A percentile compares a stretch with the other conserved stretches of the same genome.
phyloP scores from a whole-genome alignment of 495 filamentous ascomycete species.

The Trichocladium antarcticum region DNA sequence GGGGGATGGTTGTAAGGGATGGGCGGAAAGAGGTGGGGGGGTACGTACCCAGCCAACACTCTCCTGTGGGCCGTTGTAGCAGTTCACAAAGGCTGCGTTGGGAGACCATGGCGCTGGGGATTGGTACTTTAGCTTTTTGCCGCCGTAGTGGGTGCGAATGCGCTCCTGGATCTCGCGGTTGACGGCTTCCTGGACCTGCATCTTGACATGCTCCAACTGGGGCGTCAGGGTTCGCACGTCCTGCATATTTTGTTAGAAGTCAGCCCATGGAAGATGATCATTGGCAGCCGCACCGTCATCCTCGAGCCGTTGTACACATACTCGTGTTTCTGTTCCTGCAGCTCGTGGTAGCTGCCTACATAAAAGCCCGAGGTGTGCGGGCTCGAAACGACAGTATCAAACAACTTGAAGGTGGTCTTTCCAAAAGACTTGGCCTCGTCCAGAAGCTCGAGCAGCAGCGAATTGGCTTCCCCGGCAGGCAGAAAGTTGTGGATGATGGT shows the following conservation, averaged over 20 bases:
- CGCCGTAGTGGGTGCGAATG: slow-evolving; percentile 49
- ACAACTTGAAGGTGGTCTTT: slow-evolving; percentile 67
- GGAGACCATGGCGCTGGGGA: slow-evolving; percentile 61
- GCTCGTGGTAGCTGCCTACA: slow-evolving; percentile 55
- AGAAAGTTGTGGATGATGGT: slow-evolving; percentile 89
- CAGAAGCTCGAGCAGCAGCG: slow-evolving; percentile 64
- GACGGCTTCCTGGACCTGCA: slow-evolving; percentile 57
- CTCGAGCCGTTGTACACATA: slow-evolving; percentile 75
- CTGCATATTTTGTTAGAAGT: slow-evolving; percentile 20
- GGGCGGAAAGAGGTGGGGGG: background rate
- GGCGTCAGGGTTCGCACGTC: slow-evolving; percentile 68
- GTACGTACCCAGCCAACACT: slow-evolving; percentile 58
- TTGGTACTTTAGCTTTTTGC: slow-evolving; percentile 68
- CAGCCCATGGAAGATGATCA: background rate
- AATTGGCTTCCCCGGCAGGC: slow-evolving; percentile 54
- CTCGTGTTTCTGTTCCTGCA: slow-evolving; percentile 54
- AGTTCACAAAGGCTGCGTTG: slow-evolving; percentile 90
- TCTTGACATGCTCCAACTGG: slow-evolving; percentile 53
- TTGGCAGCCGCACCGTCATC: slow-evolving; percentile 37
- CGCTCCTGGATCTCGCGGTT: slow-evolving; percentile 60
- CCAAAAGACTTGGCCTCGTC: slow-evolving; percentile 64
- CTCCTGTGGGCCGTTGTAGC: slow-evolving; percentile 69
- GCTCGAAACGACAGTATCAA: slow-evolving; percentile 69
- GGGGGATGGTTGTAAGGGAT: background rate
- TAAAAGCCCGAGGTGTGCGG: slow-evolving; percentile 77